Evolutionary conservation across 192 early-diverging fungal genomes (phyloP), one percentile per base, ranked within the genome.

Genomic region (Paraglomus brasilianum): DNA sequence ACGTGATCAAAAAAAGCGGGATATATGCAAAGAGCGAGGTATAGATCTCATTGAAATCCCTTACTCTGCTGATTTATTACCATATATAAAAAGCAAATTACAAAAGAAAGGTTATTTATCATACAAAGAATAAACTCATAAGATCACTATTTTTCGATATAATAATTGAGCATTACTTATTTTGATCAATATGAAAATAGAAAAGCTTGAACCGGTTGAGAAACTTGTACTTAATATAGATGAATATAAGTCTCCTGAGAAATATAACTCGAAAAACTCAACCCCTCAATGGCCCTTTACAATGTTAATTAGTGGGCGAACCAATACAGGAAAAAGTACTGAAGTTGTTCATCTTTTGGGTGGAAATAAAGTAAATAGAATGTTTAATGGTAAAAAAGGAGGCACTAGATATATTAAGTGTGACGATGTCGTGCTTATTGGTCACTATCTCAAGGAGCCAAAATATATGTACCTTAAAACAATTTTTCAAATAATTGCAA

Each of bases 381-480:
- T 59, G 30, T 59, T 59, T 59, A 59, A 59, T 40, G 57, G 17
- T 59, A 59, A 59, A 40, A 59, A 59, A 59, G 30, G 30, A 30
- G 30, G 30, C 1, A 59, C 36, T 39, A 5, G 17, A 15, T 59
- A 59, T 59, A 59, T 59, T 17, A 59, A 59, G 41, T 40, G 41
- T 41, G 24, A 59, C 41, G 57, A 59, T 17, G 36, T 59, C 9
- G 36, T 59, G 4, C 41, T 59, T 15, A 56, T 56, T 13, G 22
- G 24, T 19, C 21, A 56, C 19, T 4, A 56, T 56, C 53, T 56
- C 8, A 30, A 30, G 30, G 22, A 56, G 22, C 53, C 53, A 5
- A 56, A 56, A 56, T 56, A 56, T 56, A 56, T 30, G 30, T 30
- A 30, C 3, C 30, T 30, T 30, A 56, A 56, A 56, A 36, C 52